Conservation (phyloP, 257 asterid genomes). For the Scutellaria minor region DNA sequence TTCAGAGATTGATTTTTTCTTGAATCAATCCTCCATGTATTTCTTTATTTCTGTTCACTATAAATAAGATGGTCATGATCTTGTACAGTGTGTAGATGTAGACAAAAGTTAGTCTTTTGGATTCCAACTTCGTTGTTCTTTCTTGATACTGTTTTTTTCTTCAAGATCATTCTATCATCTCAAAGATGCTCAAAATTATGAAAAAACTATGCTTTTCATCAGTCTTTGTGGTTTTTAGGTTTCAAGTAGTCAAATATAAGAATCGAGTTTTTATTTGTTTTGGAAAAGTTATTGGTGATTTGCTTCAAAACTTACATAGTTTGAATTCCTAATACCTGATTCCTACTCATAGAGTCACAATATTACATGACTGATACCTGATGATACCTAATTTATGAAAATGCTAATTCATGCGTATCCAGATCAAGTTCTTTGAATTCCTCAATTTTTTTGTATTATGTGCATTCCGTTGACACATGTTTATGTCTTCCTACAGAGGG, state of each 20-base stretch:
- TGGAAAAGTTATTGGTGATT: slow-evolving; percentile 4
- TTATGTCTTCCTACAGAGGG: slow-evolving; percentile 69
- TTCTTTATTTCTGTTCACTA: no score
- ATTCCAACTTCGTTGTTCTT: no score
- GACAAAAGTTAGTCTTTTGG: no score
- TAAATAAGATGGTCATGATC: no score
- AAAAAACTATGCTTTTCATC: background rate
- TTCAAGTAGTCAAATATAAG: background rate
- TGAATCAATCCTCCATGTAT: no score
- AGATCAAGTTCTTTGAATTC: slow-evolving; percentile 8
- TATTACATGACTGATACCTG: background rate
- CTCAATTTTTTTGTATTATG: slow-evolving; percentile 18
- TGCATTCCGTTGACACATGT: slow-evolving; percentile 37
- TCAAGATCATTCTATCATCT: background rate
- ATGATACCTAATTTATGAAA: background rate
- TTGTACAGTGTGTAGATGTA: no score
- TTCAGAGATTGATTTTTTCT: no score
- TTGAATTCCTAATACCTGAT: background rate
- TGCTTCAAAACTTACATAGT: background rate
- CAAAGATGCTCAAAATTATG: background rate
- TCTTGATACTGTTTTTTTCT: no score
- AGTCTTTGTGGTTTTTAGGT: background rate
- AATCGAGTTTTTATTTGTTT: background rate
- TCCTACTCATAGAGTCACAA: background rate
- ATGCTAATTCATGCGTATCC: slow-evolving; percentile 13